Conservation (phyloP, 257 asterid genomes). For the Fraxinus pennsylvanica region DNA sequence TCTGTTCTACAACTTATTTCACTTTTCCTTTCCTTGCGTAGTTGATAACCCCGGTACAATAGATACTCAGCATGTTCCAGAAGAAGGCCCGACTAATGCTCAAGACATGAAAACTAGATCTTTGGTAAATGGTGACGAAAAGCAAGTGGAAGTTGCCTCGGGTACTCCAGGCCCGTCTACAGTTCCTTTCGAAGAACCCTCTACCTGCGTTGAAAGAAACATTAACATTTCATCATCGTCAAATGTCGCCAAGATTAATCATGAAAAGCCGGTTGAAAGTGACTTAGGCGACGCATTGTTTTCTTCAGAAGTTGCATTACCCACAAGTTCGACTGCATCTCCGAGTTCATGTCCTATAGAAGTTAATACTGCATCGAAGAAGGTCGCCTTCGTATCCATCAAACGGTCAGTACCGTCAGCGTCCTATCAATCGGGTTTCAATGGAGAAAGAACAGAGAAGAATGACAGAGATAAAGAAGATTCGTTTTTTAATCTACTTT, state of each 20-base stretch:
- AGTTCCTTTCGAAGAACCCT: conserved; percentile 16
- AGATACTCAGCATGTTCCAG: conserved; percentile 25
- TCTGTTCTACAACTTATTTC: conserved; percentile 4
- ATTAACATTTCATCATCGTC: conserved; percentile 4
- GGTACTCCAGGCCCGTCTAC: conserved; percentile 24
- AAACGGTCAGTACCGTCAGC: conserved; percentile 46
- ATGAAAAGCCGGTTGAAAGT: conserved; percentile 18
- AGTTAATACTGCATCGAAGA: conserved; percentile 33
- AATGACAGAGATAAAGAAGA: conserved; percentile 44
- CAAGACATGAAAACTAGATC: conserved; percentile 18
- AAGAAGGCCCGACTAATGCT: conserved; percentile 16
- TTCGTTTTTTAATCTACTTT: conserved; percentile 57
- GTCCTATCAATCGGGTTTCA: conserved; percentile 25
- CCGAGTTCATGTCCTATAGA: conserved; percentile 25
- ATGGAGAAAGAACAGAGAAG: conserved; percentile 32
- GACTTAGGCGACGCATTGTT: background rate
- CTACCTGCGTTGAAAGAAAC: background rate
- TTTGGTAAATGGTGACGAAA: conserved; percentile 30
- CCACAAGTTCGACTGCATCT: conserved; percentile 26
- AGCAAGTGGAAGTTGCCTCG: conserved; percentile 23
- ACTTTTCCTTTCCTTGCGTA: conserved; percentile 22
- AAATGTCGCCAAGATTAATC: background rate
- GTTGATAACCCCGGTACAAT: conserved; percentile 41
- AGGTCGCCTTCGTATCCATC: conserved; percentile 71
- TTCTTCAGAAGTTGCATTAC: background rate